phyloP scores from a whole-genome alignment of 2,329 filamentous ascomycete species.

The Ophiocordyceps camponoti-rufipedis region DNA sequence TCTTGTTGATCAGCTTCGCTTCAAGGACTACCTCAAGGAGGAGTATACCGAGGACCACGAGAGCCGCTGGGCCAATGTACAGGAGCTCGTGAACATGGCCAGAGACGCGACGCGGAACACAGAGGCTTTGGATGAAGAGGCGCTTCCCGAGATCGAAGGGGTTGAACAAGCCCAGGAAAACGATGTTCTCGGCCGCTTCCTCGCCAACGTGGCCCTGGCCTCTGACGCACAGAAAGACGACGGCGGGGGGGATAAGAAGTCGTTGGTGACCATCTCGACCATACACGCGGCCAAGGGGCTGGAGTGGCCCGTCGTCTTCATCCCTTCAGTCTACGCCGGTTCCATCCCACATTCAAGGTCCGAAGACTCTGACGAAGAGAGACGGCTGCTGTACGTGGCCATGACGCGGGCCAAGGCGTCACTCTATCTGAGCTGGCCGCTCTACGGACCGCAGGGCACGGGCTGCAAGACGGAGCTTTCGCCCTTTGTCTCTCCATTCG shows the following conservation, averaged over 20 bases:
- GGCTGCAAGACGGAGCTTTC: conserved; percentile 48
- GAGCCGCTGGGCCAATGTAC: conserved; percentile 69
- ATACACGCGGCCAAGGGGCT: conserved; percentile 93
- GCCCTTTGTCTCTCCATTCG: conserved; percentile 44
- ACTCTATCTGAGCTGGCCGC: conserved; percentile 68
- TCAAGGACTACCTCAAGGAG: conserved; percentile 55
- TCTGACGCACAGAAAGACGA: conserved; percentile 55
- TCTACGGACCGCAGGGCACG: conserved; percentile 41
- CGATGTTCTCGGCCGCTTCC: conserved; percentile 50
- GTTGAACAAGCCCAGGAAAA: conserved; percentile 50
- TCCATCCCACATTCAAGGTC: conserved; percentile 78
- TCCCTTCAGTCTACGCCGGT: conserved; percentile 76
- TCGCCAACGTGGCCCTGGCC: conserved; percentile 81
- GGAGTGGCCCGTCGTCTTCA: conserved; percentile 91
- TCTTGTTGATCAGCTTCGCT: conserved; percentile 46
- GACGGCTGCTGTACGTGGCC: conserved; percentile 78
- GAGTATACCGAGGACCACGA: conserved; percentile 60
- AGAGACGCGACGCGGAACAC: conserved; percentile 43
- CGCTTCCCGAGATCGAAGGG: conserved; percentile 50
- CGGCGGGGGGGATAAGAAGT: conserved; percentile 33
- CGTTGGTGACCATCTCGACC: conserved; percentile 75
- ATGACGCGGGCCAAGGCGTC: conserved; percentile 87
- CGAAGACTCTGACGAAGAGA: conserved; percentile 75
- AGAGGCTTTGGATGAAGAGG: conserved; percentile 29
- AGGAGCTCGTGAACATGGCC: conserved; percentile 71